These are phyloP conservation scores for Colletotrichum viniferum DNA, from an alignment of 2,329 filamentous ascomycete genomes.

Conservation along the genomic window DNA sequence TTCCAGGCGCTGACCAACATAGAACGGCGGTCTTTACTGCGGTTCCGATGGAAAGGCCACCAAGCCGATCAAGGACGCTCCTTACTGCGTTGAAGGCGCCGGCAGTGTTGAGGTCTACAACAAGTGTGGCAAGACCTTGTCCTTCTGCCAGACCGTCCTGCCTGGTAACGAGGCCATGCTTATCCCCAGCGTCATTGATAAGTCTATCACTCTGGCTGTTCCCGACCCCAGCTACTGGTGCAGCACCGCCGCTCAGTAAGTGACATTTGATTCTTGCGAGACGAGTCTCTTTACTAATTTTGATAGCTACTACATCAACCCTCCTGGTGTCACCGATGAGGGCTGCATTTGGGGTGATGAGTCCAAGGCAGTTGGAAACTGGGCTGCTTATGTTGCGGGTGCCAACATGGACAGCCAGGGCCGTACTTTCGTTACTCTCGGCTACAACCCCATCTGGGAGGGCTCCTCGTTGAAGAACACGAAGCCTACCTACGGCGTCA, in stretches of 20 bases:
- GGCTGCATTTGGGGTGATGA: constrained; percentile 76
- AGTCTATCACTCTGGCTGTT: constrained; percentile 67
- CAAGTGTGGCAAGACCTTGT: constrained; percentile 64
- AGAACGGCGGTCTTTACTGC: constrained; percentile 79
- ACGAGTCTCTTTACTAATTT: not conserved
- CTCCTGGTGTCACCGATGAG: constrained; percentile 66
- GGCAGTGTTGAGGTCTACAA: constrained; percentile 70
- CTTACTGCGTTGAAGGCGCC: constrained; percentile 73
- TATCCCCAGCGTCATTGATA: constrained; percentile 73
- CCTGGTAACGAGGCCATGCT: constrained; percentile 84
- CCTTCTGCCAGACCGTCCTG: constrained; percentile 81
- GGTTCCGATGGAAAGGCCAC: constrained; percentile 67
- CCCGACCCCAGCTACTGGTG: constrained; percentile 75
- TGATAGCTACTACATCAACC: constrained; percentile 76
- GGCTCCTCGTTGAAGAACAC: constrained; percentile 56
- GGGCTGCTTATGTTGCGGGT: constrained; percentile 77
- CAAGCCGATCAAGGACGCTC: constrained; percentile 71
- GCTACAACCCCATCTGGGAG: constrained; percentile 78
- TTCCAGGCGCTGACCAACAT: not conserved
- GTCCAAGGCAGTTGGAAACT: constrained; percentile 71
- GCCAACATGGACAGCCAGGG: constrained; percentile 71
- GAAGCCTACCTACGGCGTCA: constrained; percentile 69
- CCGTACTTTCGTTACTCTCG: constrained; percentile 75
- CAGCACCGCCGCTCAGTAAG: constrained; percentile 75
- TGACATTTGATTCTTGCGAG: constrained; percentile 21